Evolutionary conservation across 2,329 filamentous ascomycete species (phyloP).

Genomic region (Aureobasidium leucospermi): DNA sequence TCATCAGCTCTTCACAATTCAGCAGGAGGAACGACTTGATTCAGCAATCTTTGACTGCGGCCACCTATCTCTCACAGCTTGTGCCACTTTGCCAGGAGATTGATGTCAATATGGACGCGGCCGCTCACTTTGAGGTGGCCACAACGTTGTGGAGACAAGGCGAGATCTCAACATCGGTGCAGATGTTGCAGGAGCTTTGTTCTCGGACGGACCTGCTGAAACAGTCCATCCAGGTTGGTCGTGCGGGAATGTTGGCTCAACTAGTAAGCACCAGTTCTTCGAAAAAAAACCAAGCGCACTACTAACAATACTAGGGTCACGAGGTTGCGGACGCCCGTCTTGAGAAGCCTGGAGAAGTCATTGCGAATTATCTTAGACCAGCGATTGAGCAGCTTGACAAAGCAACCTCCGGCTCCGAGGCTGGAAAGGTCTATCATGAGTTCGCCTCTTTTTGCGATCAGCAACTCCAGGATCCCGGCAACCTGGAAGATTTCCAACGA

Average conservation of each 20-base stretch:
- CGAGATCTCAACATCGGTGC: slow-evolving; percentile 80
- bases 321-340: slow-evolving; percentile 84
- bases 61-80: slow-evolving; percentile 74
- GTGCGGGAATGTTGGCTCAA: slow-evolving; percentile 75
- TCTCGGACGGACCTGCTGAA: slow-evolving; percentile 53
- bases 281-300: not conserved
- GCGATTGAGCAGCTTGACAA: slow-evolving; percentile 75
- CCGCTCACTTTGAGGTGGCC: slow-evolving; percentile 73
- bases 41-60: slow-evolving; percentile 80
- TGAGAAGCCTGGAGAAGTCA: slow-evolving; percentile 85
- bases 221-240: slow-evolving; percentile 65
- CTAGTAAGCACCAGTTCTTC: slow-evolving; percentile 43
- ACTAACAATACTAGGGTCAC: slow-evolving; percentile 50
- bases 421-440: slow-evolving; percentile 85
- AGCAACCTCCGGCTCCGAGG: slow-evolving; percentile 59
- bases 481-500: slow-evolving; percentile 74
- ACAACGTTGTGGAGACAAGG: slow-evolving; percentile 92
- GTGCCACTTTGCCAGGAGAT: slow-evolving; percentile 60
- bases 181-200: slow-evolving; percentile 72
- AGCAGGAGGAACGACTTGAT: slow-evolving; percentile 73
- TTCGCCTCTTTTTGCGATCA: slow-evolving; percentile 94
- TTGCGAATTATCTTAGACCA: slow-evolving; percentile 75
- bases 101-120: slow-evolving; percentile 70
- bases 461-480: slow-evolving; percentile 80
- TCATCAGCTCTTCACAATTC: slow-evolving; percentile 66